phyloP scores from a whole-genome alignment of 768 basidiomycete species.

The Tephrocybe sp. region DNA sequence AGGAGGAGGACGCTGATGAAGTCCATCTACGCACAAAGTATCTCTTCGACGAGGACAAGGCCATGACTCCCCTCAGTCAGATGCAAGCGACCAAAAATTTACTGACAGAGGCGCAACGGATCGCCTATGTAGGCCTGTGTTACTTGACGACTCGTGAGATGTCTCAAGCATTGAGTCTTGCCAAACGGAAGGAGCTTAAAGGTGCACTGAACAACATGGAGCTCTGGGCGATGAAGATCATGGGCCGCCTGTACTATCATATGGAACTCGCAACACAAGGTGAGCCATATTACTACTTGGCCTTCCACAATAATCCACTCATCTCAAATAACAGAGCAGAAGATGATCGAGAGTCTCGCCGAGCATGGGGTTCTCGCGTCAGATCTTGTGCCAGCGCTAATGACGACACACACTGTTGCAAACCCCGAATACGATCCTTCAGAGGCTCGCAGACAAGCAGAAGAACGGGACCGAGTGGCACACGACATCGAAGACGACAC shows the following conservation, averaged over 20 bases:
- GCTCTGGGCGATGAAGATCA: conserved; percentile 94
- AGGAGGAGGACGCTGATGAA: conserved; percentile 92
- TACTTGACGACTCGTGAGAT: conserved; percentile 84
- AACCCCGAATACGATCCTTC: conserved; percentile 97
- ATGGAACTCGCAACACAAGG: conserved; percentile 96
- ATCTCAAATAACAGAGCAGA: conserved; percentile 71
- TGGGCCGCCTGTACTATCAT: conserved; percentile 97
- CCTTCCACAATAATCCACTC: neutral
- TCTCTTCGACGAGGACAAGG: conserved; percentile 96
- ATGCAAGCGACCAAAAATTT: conserved; percentile 99
- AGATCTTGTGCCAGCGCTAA: conserved; percentile 92
- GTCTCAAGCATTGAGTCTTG: conserved; percentile 57
- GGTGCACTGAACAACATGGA: conserved; percentile 73
- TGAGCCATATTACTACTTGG: conserved; percentile 32
- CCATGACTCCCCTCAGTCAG: conserved; percentile 97
- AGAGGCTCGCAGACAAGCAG: conserved; percentile 59
- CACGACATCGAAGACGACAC: conserved; percentile 28
- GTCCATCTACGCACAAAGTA: conserved; percentile 95
- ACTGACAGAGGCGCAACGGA: conserved; percentile 93
- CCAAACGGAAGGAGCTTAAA: conserved; percentile 71
- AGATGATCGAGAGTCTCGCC: conserved; percentile 95
- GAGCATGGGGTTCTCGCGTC: conserved; percentile 86
- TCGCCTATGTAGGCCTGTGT: conserved; percentile 96
- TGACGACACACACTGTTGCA: conserved; percentile 95
- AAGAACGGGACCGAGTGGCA: conserved; percentile 27